phyloP scores from a whole-genome alignment of 2,329 filamentous ascomycete species.

The Colletotrichum sp. region DNA sequence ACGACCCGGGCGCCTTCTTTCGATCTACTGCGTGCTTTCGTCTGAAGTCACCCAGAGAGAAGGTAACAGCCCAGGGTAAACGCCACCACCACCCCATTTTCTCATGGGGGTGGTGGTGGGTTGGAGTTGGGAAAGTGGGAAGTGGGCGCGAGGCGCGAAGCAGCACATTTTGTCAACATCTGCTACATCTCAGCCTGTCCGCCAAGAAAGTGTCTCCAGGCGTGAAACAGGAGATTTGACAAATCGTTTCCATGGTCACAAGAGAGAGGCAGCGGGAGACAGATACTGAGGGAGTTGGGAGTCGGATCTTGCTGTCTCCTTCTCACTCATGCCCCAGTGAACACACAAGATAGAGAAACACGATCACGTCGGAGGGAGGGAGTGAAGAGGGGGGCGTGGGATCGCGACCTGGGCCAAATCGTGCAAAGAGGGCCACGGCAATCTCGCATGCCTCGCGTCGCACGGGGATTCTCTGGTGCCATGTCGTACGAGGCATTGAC shows the following conservation, averaged over 20 bases:
- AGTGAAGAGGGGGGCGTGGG: neutral
- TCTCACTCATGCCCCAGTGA: neutral
- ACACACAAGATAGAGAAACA: neutral
- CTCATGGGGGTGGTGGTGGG: neutral
- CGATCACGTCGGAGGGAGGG: neutral
- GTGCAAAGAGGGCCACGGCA: neutral
- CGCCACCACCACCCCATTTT: neutral
- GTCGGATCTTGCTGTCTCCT: neutral
- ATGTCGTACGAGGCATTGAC: neutral
- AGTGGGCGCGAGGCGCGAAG: neutral
- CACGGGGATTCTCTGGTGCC: conserved; percentile 10
- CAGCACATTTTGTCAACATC: neutral
- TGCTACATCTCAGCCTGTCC: conserved; percentile 8
- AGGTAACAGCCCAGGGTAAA: neutral
- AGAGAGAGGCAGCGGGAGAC: neutral
- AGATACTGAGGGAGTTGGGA: neutral
- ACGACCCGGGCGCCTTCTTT: neutral
- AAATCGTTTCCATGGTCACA: neutral
- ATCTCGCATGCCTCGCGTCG: conserved; percentile 16
- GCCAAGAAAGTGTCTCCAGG: conserved; percentile 19
- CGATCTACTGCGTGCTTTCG: conserved; percentile 11
- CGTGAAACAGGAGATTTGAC: conserved; percentile 17
- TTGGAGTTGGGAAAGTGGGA: neutral
- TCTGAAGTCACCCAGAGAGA: conserved; percentile 5
- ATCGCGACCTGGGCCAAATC: neutral